Conservation (phyloP, 106 monocot species). For the Triglochin maritima region DNA sequence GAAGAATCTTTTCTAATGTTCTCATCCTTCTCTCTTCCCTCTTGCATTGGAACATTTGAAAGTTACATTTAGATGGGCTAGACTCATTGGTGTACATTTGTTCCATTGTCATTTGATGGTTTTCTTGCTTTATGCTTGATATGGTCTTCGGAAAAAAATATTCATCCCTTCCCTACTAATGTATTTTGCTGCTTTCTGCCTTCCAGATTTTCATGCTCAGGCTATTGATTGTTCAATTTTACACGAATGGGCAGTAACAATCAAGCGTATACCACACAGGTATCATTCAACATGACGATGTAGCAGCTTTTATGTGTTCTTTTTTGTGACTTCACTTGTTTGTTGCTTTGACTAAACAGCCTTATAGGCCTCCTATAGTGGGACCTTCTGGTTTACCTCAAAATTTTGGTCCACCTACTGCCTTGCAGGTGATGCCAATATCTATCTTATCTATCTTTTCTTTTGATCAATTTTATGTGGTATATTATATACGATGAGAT, state of each 20-base stretch:
- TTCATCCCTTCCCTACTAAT: too few species aligned
- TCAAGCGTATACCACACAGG: slow-evolving; percentile 4
- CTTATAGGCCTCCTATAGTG: slow-evolving; percentile 4
- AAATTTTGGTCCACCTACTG: slow-evolving; percentile 5
- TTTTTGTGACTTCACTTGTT: not conserved
- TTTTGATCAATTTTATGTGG: not conserved
- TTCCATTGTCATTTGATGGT: too few species aligned
- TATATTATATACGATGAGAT: not conserved
- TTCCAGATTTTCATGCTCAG: too few species aligned
- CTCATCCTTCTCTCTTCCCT: too few species aligned
- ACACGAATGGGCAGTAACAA: slow-evolving; percentile 6
- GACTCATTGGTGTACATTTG: too few species aligned
- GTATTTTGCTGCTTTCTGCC: too few species aligned
- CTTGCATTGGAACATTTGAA: too few species aligned
- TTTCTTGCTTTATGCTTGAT: too few species aligned
- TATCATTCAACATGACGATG: not conserved
- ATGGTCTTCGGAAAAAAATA: too few species aligned
- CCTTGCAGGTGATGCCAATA: slow-evolving; percentile 1
- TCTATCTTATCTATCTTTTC: not conserved
- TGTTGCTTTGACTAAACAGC: not conserved
- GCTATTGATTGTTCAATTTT: not conserved
- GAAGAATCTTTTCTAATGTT: too few species aligned
- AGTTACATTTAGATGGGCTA: too few species aligned
- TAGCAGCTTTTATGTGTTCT: not conserved
- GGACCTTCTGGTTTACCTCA: not conserved